These are phyloP conservation scores for Magnaporthiopsis rhizophila DNA, from an alignment of 2,329 filamentous ascomycete genomes.

Conservation along the genomic window DNA sequence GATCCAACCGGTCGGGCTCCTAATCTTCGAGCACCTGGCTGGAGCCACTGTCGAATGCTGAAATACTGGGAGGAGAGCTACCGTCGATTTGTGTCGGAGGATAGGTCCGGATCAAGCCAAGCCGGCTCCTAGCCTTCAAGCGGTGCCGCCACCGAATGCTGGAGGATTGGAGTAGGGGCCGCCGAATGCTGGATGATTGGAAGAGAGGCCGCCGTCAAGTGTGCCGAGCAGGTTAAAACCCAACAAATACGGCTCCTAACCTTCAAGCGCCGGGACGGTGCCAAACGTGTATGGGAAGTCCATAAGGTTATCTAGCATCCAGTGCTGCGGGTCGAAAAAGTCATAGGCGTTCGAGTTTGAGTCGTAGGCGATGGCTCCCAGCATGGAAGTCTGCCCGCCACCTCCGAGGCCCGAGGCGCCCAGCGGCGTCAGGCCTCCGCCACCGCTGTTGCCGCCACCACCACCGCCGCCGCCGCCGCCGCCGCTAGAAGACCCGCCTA, in stretches of 20 bases:
- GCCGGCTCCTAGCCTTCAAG: no score
- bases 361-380: constrained; percentile 48
- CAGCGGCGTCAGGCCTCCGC: constrained; percentile 41
- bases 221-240: background rate
- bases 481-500: constrained; percentile 34
- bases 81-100: background rate
- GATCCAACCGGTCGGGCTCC: no score
- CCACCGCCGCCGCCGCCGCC: background rate
- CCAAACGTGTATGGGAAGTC: constrained; percentile 61
- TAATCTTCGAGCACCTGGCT: no score
- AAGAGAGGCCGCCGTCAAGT: background rate
- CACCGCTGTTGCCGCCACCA: constrained; percentile 14
- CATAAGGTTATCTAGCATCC: constrained; percentile 82
- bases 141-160: no score
- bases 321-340: constrained; percentile 87
- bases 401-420: constrained; percentile 36
- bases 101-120: no score
- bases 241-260: background rate
- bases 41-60: no score
- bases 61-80: no score
- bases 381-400: constrained; percentile 35
- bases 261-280: constrained; percentile 5
- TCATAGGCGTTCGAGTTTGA: constrained; percentile 55
- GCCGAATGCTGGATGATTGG: no score
- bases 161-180: no score